A percentile compares a stretch with the other conserved stretches of the same genome.
Conservation (phyloP, 192 early-diverging fungal genomes). For the Podochytrium sp. region DNA sequence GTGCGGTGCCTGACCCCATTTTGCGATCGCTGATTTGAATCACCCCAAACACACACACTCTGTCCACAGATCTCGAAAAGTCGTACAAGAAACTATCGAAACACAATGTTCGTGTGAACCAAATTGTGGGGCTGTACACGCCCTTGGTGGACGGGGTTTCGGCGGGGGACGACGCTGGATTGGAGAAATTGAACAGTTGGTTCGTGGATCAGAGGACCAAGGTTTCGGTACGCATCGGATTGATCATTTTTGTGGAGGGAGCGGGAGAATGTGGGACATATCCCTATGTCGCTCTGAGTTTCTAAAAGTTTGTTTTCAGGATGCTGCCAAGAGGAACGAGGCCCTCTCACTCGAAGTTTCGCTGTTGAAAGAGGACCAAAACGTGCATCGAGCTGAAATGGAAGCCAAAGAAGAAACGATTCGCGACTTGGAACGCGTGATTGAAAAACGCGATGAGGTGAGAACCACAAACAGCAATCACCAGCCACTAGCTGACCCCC, state of each 20-base stretch:
- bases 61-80: constrained; percentile 18
- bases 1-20: not conserved
- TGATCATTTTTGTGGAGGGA: too few relatives aligned
- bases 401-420: not conserved
- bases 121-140: not conserved
- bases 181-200: not conserved
- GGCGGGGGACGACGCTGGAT: constrained; percentile 14
- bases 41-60: not conserved
- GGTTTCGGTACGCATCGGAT: not conserved
- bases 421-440: not conserved
- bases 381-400: not conserved
- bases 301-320: not conserved
- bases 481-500: too few relatives aligned
- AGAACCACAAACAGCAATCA: too few relatives aligned
- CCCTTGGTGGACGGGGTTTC: constrained; percentile 7
- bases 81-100: constrained; percentile 9
- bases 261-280: not conserved
- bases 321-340: not conserved
- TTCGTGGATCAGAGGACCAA: not conserved
- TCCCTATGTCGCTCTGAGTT: not conserved
- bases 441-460: not conserved
- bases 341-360: not conserved
- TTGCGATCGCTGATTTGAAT: not conserved
- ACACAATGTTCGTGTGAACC: constrained; percentile 9
- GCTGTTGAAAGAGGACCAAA: not conserved